These are phyloP conservation scores for Hyaloscypha variabilis DNA, from an alignment of 495 filamentous ascomycete genomes.

Conservation along the genomic window DNA sequence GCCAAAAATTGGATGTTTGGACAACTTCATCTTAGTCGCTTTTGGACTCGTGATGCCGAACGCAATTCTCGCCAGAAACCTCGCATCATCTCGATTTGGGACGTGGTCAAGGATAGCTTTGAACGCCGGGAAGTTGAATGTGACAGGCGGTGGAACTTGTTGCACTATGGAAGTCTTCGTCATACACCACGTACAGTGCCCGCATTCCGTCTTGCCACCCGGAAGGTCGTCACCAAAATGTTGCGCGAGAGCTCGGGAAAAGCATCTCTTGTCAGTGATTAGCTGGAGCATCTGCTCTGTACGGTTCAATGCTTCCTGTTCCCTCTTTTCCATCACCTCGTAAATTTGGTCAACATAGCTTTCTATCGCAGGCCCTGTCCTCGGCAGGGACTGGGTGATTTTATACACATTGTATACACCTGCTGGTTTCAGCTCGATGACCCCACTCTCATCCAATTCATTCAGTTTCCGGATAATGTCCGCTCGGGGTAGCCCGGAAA, in stretches of 20 bases:
- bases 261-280: conserved; percentile 49
- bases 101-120: conserved; percentile 41
- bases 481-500: conserved; percentile 33
- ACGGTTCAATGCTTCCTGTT: conserved; percentile 49
- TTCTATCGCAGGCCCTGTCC: conserved; percentile 37
- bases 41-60: conserved; percentile 62
- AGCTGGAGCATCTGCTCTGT: conserved; percentile 50
- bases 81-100: conserved; percentile 52
- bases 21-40: conserved; percentile 44
- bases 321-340: conserved; percentile 47
- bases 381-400: conserved; percentile 47
- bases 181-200: conserved; percentile 55
- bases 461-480: conserved; percentile 54
- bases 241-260: conserved; percentile 47
- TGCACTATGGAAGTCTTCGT: conserved; percentile 42
- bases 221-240: conserved; percentile 58
- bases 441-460: conserved; percentile 43
- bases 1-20: conserved; percentile 45
- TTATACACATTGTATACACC: conserved; percentile 53
- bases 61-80: conserved; percentile 55
- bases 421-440: conserved; percentile 48
- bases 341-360: conserved; percentile 46
- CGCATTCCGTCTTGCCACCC: conserved; percentile 43
- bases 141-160: conserved; percentile 25
- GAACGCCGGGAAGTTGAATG: conserved; percentile 41